These are phyloP conservation scores for Parmelia sp. DNA, from an alignment of 495 filamentous ascomycete genomes.

Conservation along the genomic window DNA sequence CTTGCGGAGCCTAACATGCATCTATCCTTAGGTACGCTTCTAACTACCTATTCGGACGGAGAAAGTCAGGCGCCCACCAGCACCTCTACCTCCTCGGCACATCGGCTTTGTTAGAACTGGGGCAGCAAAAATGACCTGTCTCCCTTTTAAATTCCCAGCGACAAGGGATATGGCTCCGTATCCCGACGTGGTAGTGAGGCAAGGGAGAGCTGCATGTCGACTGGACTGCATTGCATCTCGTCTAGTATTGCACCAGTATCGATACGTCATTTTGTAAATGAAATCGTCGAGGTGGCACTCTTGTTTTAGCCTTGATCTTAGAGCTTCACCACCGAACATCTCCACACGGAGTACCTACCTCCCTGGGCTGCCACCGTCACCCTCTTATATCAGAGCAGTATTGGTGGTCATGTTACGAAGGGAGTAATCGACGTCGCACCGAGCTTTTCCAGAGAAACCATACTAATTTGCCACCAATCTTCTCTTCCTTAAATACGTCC, in stretches of 20 bases:
- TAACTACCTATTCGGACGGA: neutral
- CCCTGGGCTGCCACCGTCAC: no score
- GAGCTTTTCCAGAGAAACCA: no score
- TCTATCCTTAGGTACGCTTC: neutral
- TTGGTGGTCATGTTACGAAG: no score
- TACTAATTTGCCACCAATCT: neutral
- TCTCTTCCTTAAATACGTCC: neutral
- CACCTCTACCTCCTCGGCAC: neutral
- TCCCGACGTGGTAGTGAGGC: neutral
- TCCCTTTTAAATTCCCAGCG: neutral
- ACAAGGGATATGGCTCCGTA: neutral
- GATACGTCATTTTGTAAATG: neutral
- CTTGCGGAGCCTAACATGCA: neutral
- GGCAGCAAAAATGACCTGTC: neutral
- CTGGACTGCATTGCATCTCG: neutral
- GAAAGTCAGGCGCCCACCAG: neutral
- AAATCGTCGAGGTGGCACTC: neutral
- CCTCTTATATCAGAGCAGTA: no score
- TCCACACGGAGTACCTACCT: no score
- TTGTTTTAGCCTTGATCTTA: neutral
- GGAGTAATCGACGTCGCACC: no score
- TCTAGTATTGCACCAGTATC: neutral
- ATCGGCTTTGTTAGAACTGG: neutral
- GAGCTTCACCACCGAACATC: neutral
- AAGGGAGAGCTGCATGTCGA: neutral